A percentile compares a stretch with the other conserved stretches of the same genome.
phyloP scores from a whole-genome alignment of 345 rosid genomes.

The Ailanthus altissimus region DNA sequence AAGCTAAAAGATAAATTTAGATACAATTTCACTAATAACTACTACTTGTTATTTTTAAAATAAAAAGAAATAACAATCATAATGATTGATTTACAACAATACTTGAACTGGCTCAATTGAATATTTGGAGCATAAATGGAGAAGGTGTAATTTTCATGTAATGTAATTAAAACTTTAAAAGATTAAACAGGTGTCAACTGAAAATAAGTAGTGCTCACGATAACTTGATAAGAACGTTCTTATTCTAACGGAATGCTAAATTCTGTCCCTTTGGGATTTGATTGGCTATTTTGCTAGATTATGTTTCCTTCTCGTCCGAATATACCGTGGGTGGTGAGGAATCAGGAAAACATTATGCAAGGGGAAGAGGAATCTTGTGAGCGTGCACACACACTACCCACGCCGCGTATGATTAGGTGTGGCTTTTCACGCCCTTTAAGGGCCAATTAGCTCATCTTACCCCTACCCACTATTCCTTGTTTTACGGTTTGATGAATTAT shows the following conservation, averaged over 20 bases:
- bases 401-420: slow-evolving; percentile 24
- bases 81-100: too few relatives aligned
- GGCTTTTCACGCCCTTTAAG: slow-evolving; percentile 26
- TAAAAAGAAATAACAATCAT: too few relatives aligned
- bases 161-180: too few relatives aligned
- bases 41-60: too few relatives aligned
- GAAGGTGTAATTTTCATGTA: too few relatives aligned
- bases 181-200: neutral
- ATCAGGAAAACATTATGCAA: neutral
- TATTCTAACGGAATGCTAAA: neutral
- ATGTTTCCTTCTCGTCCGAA: slow-evolving; percentile 13
- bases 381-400: slow-evolving; percentile 17
- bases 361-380: slow-evolving; percentile 27
- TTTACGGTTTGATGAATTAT: neutral
- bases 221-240: neutral
- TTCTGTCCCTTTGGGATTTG: neutral
- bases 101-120: too few relatives aligned
- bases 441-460: slow-evolving; percentile 10
- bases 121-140: too few relatives aligned
- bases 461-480: slow-evolving; percentile 13
- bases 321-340: slow-evolving; percentile 14
- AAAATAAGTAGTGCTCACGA: neutral
- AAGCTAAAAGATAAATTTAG: too few relatives aligned
- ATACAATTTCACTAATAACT: too few relatives aligned
- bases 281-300: neutral